Base-by-base conservation (phyloP, 305 asterid genomes). In the Vinca major region DNA sequence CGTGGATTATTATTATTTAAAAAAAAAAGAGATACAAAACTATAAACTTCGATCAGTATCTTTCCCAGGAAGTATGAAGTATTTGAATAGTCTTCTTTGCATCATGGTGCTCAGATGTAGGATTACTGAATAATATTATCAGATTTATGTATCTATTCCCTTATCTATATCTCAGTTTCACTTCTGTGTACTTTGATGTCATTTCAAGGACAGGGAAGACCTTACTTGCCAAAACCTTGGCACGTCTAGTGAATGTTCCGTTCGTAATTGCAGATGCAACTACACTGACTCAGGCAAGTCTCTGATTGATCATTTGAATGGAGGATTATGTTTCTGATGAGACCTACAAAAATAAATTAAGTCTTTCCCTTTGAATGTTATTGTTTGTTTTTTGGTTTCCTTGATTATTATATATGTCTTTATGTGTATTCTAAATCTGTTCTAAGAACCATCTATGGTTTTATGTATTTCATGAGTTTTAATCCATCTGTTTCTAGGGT, bases 141-240 rank as follows among this genome's bases (percentile, higher is more conserved):
- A 14, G 26, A 62, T 26, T 44, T 54, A n/a, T n/a, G 5, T 21
- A 21, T 14, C 19, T 51, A 17, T 19, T 36, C 10, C 39, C 62
- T 70, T 57, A 69, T 53, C 79, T 66, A 49, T 80, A 72, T 54
- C 81, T 74, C 83, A 77, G 87, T 82, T 86, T 88, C 85, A 84
- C 85, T 77, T 67, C 70, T 84, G 70, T 80, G 79, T 70, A 75
- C 72, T 75, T 75, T 82, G 74, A 65, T 80, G 81, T 84, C 78
- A 65, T 86, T 77, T 86, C 81, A 88, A 86, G 97, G 95, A 93
- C 98, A 93, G 98, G 98, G 87, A 93, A 93, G 80, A 93, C 98
- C 73, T 86, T 89, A 81, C 96, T 92, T 72, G 96, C 98, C 67
- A 92, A 89, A 81, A 92, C 96, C 79, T 81, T 92, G 88, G 98